Conservation (phyloP, 2,329 filamentous ascomycete species). For the Aspergillus nomiae region DNA sequence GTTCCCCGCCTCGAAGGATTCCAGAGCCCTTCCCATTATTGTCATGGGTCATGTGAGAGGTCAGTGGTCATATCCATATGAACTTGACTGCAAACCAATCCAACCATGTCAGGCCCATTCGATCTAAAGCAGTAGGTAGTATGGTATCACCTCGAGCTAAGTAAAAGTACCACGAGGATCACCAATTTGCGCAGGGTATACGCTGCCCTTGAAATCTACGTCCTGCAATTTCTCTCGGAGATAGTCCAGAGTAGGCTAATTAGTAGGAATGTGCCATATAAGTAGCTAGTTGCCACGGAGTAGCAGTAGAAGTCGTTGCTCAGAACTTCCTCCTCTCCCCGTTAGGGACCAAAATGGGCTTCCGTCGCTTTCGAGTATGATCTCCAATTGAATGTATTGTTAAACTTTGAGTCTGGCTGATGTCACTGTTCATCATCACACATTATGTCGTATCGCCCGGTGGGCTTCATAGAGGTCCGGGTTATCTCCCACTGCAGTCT, state of each 20-base stretch:
- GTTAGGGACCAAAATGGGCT: neutral
- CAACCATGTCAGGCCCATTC: too few species aligned
- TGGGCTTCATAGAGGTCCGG: neutral
- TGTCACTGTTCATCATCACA: conserved; percentile 6
- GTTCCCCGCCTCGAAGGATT: neutral
- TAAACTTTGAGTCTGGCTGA: conserved; percentile 1
- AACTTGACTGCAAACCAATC: neutral
- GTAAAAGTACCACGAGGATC: neutral
- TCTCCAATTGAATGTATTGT: conserved; percentile 5
- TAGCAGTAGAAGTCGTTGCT: neutral
- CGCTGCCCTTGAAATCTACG: neutral
- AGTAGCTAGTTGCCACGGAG: neutral
- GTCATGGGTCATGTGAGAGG: neutral
- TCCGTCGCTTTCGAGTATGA: neutral
- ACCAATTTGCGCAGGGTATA: neutral
- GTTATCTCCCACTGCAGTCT: neutral
- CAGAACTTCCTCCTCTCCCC: neutral
- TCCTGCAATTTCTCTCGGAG: neutral
- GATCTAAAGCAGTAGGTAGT: neutral
- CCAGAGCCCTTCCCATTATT: neutral
- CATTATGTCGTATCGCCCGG: conserved; percentile 8
- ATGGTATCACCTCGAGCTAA: neutral
- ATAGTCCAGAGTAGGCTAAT: neutral
- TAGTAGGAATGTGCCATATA: neutral
- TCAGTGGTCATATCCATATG: neutral